phyloP scores from a whole-genome alignment of 2,329 filamentous ascomycete species.

The Pyrenophora seminiperda region DNA sequence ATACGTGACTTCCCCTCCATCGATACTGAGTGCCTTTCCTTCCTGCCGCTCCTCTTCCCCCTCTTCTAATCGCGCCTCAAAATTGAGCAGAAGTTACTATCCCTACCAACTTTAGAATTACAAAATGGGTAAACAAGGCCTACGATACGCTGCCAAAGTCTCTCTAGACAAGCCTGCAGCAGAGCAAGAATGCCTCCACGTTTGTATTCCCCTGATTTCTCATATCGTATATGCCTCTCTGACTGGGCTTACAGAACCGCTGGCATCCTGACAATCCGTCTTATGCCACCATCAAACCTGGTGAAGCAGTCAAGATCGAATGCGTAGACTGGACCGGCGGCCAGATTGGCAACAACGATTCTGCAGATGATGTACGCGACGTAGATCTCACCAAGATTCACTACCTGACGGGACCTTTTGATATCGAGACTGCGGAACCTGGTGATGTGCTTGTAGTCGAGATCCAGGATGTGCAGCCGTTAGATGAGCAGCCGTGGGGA shows the following conservation, averaged over 20 bases:
- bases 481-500: conserved; percentile 85
- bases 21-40: background rate
- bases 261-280: conserved; percentile 91
- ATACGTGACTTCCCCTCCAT: conserved; percentile 17
- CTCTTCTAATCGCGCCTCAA: background rate
- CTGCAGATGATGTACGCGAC: conserved; percentile 83
- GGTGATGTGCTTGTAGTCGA: conserved; percentile 86
- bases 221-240: conserved; percentile 2
- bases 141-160: conserved; percentile 75
- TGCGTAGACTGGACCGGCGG: conserved; percentile 78
- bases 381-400: conserved; percentile 85
- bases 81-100: background rate
- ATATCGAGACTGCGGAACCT: conserved; percentile 81
- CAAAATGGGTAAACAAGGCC: conserved; percentile 58
- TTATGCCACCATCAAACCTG: conserved; percentile 73
- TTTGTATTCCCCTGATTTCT: conserved; percentile 48
- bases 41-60: background rate
- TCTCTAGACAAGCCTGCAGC: conserved; percentile 72
- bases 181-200: conserved; percentile 73
- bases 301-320: conserved; percentile 91
- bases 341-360: conserved; percentile 87
- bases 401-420: conserved; percentile 88
- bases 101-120: background rate
- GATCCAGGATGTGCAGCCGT: conserved; percentile 90
- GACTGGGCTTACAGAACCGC: conserved; percentile 65